Evolutionary conservation across 129 eudicot genomes (phyloP), one percentile per base, ranked within the genome.

Genomic region (Pulicaria dysenterica): DNA sequence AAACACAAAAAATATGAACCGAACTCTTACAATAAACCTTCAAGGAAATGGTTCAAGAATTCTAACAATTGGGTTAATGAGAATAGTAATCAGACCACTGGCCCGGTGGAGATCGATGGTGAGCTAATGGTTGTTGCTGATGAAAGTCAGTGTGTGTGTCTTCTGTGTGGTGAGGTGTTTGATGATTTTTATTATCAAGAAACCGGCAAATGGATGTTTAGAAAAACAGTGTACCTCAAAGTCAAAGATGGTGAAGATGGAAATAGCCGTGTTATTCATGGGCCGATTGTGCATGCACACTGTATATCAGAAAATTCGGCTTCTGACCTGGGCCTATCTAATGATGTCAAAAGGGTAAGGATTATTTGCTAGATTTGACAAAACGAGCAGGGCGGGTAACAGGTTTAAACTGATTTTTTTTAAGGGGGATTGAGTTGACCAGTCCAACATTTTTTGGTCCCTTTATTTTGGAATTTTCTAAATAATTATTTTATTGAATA

Each of bases 121-220:
- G 95, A 82, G 85, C 82, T 14, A 44, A 77, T 93, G 95, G 95
- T 93, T 71, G 89, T 83, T 68, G 95, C 95, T 42, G 98, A 93
- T 69, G 98, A 93, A 82, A 84, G 78, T 82, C 96, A 93, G n/a
- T 87, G 96, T 73, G 96, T 81, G 2, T 93, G 96, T 75, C 50
- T 85, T 55, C 68, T 89, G 81, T 93, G 98, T 83, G 98, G 96
- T 43, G 96, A 93, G 81, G 61, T 93, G 70, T 93, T 93, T 74
- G 95, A 89, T 70, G 98, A 93, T 63, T 87, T 81, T 70, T 92
- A 87, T 62, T 44, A 81, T 50, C 78, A 57, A 72, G 87, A 85
- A 67, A 73, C 55, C 70, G 88, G 84, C 44, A 81, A 77, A 46
- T 92, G 98, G 98, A 85, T 89, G 98, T 92, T 92, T 72, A 83